These are phyloP conservation scores for Acanthamoeba quina DNA, from an alignment of 208 protist genomes.

Conservation along the genomic window DNA sequence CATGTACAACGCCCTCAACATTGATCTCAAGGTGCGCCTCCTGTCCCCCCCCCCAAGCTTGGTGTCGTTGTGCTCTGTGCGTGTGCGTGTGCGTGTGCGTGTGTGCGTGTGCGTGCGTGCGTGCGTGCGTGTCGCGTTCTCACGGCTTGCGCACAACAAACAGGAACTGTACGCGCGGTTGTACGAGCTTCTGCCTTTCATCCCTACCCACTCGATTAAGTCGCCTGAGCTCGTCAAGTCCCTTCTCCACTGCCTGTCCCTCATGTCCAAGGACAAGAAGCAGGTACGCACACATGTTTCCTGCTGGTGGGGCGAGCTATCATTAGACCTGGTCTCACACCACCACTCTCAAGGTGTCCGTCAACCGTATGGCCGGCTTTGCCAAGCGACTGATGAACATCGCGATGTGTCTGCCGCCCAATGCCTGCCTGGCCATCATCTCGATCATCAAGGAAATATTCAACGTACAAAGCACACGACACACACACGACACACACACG, in stretches of 20 bases:
- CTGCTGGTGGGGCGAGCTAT: too few relatives aligned
- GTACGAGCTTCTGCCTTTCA: slow-evolving; percentile 60
- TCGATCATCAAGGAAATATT: slow-evolving; percentile 55
- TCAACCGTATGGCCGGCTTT: slow-evolving; percentile 80
- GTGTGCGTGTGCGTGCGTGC: too few relatives aligned
- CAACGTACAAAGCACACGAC: not conserved
- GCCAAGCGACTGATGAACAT: slow-evolving; percentile 79
- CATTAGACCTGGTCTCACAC: not conserved
- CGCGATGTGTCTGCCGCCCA: slow-evolving; percentile 40
- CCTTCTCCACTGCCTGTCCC: slow-evolving; percentile 38
- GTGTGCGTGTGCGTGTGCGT: not conserved
- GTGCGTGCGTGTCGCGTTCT: too few relatives aligned
- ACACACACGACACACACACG: too few relatives aligned
- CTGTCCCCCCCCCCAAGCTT: not conserved
- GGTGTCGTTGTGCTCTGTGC: not conserved
- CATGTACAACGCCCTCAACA: slow-evolving; percentile 74
- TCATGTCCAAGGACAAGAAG: slow-evolving; percentile 70
- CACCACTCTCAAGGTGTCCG: slow-evolving; percentile 27
- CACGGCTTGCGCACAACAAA: not conserved
- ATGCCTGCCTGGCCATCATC: slow-evolving; percentile 73
- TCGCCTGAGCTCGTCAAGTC: slow-evolving; percentile 52
- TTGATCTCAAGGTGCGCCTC: slow-evolving; percentile 81
- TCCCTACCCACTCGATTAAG: not conserved
- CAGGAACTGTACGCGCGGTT: slow-evolving; percentile 72
- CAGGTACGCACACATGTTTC: slow-evolving; percentile 17